These are phyloP conservation scores for Penicillium expansum DNA, from an alignment of 2,329 filamentous ascomycete species.

Conservation along the genomic window DNA sequence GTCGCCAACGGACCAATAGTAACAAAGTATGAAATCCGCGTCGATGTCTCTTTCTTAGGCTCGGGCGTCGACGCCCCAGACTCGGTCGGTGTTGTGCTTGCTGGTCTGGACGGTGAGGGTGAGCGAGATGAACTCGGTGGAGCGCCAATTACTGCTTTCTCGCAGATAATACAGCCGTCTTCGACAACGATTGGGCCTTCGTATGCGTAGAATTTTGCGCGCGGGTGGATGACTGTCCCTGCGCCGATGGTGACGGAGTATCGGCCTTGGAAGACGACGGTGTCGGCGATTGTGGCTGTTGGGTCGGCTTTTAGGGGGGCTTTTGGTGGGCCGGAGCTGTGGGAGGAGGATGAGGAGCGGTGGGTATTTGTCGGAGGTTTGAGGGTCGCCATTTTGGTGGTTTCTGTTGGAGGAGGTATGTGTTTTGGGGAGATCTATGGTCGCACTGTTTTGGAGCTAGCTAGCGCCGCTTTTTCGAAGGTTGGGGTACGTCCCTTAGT, in stretches of 20 bases:
- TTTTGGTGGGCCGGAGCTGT: slow-evolving; percentile 29
- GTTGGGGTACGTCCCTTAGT: neutral
- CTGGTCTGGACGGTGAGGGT: slow-evolving; percentile 3
- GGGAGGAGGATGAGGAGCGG: slow-evolving; percentile 25
- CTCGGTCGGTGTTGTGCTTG: slow-evolving; percentile 1
- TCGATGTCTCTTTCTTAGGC: slow-evolving; percentile 15
- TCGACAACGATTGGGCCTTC: slow-evolving; percentile 78
- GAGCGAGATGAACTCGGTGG: slow-evolving; percentile 43
- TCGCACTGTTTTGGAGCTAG: too few species aligned
- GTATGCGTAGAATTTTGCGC: slow-evolving; percentile 73
- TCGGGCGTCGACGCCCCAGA: neutral
- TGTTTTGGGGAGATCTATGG: slow-evolving; percentile 4
- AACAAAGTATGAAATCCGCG: slow-evolving; percentile 40
- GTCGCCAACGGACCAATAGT: slow-evolving; percentile 39
- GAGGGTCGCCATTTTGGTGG: slow-evolving; percentile 22
- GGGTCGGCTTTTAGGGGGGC: slow-evolving; percentile 39
- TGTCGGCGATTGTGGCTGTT: slow-evolving; percentile 41
- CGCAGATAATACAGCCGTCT: slow-evolving; percentile 76
- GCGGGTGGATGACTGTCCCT: slow-evolving; percentile 81
- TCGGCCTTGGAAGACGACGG: slow-evolving; percentile 55
- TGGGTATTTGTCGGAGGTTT: slow-evolving; percentile 31
- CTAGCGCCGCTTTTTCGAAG: neutral
- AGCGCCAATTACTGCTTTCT: slow-evolving; percentile 52
- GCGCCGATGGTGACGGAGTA: slow-evolving; percentile 76
- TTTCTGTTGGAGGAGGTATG: slow-evolving; percentile 6